A percentile compares a stretch with the other conserved stretches of the same genome.
Conservation (phyloP, 2,329 filamentous ascomycete genomes). For the Anthostomella pinea region DNA sequence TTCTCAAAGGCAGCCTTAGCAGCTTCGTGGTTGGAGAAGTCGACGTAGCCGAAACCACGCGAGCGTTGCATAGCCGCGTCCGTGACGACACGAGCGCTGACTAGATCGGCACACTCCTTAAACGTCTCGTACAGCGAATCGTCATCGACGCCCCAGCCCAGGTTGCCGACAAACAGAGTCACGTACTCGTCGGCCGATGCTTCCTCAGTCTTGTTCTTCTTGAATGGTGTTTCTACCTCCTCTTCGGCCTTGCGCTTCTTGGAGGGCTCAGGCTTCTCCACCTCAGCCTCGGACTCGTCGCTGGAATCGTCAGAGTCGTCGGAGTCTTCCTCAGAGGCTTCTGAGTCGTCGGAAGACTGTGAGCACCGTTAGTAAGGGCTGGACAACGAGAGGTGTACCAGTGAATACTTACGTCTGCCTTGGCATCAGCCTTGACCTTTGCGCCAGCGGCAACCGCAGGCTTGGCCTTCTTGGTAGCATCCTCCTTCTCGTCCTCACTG, state of each 20-base stretch:
- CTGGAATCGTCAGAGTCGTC: conserved; percentile 33
- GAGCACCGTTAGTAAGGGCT: too few species aligned
- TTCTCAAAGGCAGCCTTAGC: conserved; percentile 70
- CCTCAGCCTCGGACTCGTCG: conserved; percentile 32
- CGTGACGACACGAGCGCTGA: conserved; percentile 74
- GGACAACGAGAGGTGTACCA: conserved; percentile 6
- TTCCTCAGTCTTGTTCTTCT: conserved; percentile 28
- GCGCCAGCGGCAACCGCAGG: conserved; percentile 19
- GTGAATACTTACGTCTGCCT: conserved; percentile 19
- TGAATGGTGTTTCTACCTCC: conserved; percentile 17
- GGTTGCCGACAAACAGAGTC: conserved; percentile 86
- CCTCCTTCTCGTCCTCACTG: conserved; percentile 25
- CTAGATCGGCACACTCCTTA: conserved; percentile 71
- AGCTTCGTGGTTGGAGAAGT: conserved; percentile 68
- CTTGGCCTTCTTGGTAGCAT: conserved; percentile 24
- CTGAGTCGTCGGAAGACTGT: conserved; percentile 31
- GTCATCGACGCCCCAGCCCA: conserved; percentile 89
- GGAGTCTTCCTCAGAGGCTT: conserved; percentile 29
- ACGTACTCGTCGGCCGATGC: conserved; percentile 44
- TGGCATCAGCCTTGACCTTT: conserved; percentile 30
- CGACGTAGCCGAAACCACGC: conserved; percentile 91
- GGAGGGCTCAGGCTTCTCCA: conserved; percentile 20
- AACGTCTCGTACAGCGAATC: conserved; percentile 78
- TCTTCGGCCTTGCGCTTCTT: conserved; percentile 45
- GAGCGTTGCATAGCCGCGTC: conserved; percentile 79